Percentiles rank a stretch among this genome's conserved stretches.
Conservation (phyloP, 139 green algal species). For the Tetratostichococcus sp. region DNA sequence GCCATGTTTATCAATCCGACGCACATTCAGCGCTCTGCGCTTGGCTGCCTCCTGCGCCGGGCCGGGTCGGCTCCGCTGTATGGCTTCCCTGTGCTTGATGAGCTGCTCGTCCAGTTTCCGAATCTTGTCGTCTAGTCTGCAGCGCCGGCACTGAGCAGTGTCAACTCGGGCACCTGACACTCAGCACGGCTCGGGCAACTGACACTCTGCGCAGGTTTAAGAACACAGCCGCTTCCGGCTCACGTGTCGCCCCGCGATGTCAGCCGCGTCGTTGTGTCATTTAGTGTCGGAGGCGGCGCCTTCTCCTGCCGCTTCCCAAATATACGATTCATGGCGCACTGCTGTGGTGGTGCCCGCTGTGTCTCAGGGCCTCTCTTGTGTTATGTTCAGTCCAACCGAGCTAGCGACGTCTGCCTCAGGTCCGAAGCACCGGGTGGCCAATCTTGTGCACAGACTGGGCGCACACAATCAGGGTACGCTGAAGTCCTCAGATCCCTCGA, state of each 20-base stretch:
- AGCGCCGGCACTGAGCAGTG: neutral
- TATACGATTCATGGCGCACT: conserved; percentile 75
- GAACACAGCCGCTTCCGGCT: too few species aligned
- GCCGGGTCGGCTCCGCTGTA: conserved; percentile 77
- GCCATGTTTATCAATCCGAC: too few species aligned
- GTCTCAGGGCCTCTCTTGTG: too few species aligned
- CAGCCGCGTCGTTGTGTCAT: conserved; percentile 64
- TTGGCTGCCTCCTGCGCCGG: conserved; percentile 90
- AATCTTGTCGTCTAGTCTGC: conserved; percentile 91
- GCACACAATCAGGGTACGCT: too few species aligned
- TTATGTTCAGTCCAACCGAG: too few species aligned
- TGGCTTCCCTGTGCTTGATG: conserved; percentile 78
- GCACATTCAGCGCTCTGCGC: conserved; percentile 69
- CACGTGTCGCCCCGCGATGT: conserved; percentile 48
- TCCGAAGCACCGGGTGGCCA: too few species aligned
- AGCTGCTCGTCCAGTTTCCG: conserved; percentile 89
- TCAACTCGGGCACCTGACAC: too few species aligned
- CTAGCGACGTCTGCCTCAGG: too few species aligned
- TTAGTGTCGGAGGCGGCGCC: conserved; percentile 64
- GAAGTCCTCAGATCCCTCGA: too few species aligned
- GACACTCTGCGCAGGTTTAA: neutral
- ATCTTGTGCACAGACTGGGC: too few species aligned
- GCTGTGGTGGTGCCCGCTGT: too few species aligned
- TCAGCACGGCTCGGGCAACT: too few species aligned
- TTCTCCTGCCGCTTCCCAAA: conserved; percentile 83